These are phyloP conservation scores for Sambucus nigra DNA, from an alignment of 129 eudicot genomes.

Conservation along the genomic window DNA sequence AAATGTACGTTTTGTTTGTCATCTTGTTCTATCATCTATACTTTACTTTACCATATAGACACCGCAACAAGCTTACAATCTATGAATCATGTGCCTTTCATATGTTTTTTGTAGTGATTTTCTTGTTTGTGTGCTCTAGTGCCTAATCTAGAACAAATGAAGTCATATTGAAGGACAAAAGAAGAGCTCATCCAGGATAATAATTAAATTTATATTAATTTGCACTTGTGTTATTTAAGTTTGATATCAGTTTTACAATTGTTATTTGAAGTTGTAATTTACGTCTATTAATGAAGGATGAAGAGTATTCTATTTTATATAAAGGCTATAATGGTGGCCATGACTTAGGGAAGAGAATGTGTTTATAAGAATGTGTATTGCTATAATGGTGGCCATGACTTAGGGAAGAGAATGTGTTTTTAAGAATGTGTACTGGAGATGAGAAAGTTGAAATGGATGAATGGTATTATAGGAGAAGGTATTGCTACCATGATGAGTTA, in stretches of 20 bases:
- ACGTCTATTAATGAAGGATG: not conserved
- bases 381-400: not conserved
- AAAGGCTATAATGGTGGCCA: not conserved
- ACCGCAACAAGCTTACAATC: not conserved
- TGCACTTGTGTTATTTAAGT: not conserved
- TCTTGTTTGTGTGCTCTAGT: slow-evolving; percentile 3
- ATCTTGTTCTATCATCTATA: not conserved
- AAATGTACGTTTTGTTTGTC: slow-evolving; percentile 46
- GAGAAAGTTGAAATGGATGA: no score
- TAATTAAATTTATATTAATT: no score
- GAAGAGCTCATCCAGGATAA: not conserved
- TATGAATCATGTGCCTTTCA: not conserved
- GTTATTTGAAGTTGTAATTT: not conserved
- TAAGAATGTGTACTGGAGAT: not conserved
- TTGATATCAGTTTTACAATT: not conserved
- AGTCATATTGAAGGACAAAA: not conserved
- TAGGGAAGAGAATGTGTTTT: not conserved
- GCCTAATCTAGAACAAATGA: not conserved
- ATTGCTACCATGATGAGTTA: not conserved
- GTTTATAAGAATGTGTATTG: not conserved
- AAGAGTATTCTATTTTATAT: no score
- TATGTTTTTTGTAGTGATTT: not conserved
- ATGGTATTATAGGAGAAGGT: not conserved
- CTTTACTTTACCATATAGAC: not conserved
- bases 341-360: not conserved